Evolutionary conservation across 306 rosid genomes (phyloP).

Genomic region (Glycine tomentella): DNA sequence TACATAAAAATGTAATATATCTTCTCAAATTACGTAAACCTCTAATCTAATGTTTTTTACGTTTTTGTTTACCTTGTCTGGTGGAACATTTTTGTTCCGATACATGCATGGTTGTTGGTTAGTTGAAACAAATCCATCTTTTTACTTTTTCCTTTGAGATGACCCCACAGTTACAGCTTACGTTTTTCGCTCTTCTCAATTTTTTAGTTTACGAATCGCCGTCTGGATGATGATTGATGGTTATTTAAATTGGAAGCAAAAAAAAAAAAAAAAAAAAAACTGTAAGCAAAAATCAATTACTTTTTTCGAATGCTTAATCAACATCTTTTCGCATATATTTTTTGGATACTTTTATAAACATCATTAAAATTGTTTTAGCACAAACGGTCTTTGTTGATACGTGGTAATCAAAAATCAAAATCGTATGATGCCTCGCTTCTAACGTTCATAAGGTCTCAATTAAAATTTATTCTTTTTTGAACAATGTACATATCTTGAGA

Average conservation of each 20-base stretch:
- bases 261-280: too few relatives aligned
- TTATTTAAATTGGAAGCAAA: slow-evolving; percentile 34
- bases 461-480: too few relatives aligned
- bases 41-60: not conserved
- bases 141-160: slow-evolving; percentile 10
- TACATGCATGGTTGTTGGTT: slow-evolving; percentile 48
- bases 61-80: not conserved
- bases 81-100: not conserved
- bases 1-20: too few relatives aligned
- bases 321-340: not conserved
- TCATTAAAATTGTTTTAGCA: too few relatives aligned
- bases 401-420: too few relatives aligned
- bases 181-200: not conserved
- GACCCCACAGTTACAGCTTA: slow-evolving; percentile 34
- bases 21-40: not conserved
- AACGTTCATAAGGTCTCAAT: too few relatives aligned
- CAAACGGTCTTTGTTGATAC: too few relatives aligned
- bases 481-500: too few relatives aligned
- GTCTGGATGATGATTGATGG: slow-evolving; percentile 42
- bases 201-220: not conserved
- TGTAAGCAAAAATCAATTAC: slow-evolving; percentile 9
- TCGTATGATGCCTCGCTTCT: too few relatives aligned
- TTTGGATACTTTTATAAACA: too few relatives aligned
- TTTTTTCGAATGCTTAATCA: not conserved
- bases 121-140: slow-evolving; percentile 52